Base-by-base conservation (phyloP, 2,329 filamentous ascomycete species). In the Xylariaceae sp. region DNA sequence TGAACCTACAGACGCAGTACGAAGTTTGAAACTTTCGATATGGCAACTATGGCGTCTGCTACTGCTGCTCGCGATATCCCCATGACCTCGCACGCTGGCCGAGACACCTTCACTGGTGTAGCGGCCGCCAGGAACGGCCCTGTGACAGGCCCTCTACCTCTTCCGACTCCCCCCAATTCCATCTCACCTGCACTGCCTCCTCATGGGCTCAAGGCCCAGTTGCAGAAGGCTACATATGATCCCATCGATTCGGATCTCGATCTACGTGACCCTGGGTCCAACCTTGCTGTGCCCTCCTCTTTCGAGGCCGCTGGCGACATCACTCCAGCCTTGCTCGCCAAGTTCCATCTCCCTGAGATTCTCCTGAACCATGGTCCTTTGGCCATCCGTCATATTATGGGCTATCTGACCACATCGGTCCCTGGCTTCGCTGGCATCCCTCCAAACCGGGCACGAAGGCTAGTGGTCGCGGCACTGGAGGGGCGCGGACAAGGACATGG, bases 381-480 rank as follows among this genome's bases (percentile, higher is more conserved):
- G 71, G 91, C 94, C 49, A 96, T 99, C 71, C 88, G 92, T 65
- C 88, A 96, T 73, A 87, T 99, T 68, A 96, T 95, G 83, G 89
- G 89, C 61, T 92, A 95, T 72, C 79, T 99, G 66, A 96, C 91
- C 36, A 92, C 92, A 46, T 89, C 89, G 13, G 89, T 99, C 10
- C 92, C 94, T 22, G 94, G 92, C 57, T 97, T 96, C 70, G 89
- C 89, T 37, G 84, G 86, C 50, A 94, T 96, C 51, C 87, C 90
- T 22, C 89, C 90, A 51, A 87, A 89, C 55, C 96, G 96, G 76
- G 92, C 94, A 42, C 84, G 94, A 64, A 84, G 92, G 70, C 76
- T 97, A 55, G 91, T 97, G 5, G 92, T 96, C n/a, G 88, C 87
- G 55, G 92, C 92, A 56, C 75, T 97, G 61, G 92, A 97, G 74